phyloP scores from a whole-genome alignment of 2,329 filamentous ascomycete species.

The Gliomastix tumulicola region DNA sequence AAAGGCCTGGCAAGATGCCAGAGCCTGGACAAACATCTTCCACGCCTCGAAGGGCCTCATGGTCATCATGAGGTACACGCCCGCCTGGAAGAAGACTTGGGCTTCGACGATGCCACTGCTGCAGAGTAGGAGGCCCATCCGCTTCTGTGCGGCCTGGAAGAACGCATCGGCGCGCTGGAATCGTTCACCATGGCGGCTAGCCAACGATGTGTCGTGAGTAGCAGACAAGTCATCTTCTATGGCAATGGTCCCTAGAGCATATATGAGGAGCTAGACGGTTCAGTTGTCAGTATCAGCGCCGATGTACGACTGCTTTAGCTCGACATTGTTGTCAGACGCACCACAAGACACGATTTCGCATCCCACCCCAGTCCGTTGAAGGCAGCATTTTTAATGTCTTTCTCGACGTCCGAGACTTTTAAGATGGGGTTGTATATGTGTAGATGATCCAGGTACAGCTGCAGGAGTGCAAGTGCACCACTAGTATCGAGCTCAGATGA shows the following conservation, averaged over 20 bases:
- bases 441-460: too few relatives aligned
- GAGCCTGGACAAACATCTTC: slow-evolving; percentile 10
- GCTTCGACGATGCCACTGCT: slow-evolving; percentile 6
- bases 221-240: too few relatives aligned
- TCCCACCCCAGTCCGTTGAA: slow-evolving; percentile 7
- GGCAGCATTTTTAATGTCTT: too few relatives aligned
- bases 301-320: slow-evolving; percentile 3
- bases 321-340: slow-evolving; percentile 1
- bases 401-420: too few relatives aligned
- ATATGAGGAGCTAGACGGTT: background rate
- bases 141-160: background rate
- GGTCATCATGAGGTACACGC: slow-evolving; percentile 9
- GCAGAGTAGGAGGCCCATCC: slow-evolving; percentile 6
- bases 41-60: slow-evolving; percentile 7
- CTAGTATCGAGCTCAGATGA: too few relatives aligned
- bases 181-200: background rate
- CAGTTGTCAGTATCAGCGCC: background rate
- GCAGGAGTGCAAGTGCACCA: too few relatives aligned
- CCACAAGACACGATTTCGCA: slow-evolving; percentile 6
- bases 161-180: background rate
- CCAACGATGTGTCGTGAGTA: background rate
- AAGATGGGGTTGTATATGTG: too few relatives aligned
- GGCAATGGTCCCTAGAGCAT: background rate
- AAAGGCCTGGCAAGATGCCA: slow-evolving; percentile 7
- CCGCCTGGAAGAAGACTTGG: slow-evolving; percentile 9